Base-by-base conservation (phyloP, 1,284 basidiomycete genomes). In the Heterobasidion annosum region DNA sequence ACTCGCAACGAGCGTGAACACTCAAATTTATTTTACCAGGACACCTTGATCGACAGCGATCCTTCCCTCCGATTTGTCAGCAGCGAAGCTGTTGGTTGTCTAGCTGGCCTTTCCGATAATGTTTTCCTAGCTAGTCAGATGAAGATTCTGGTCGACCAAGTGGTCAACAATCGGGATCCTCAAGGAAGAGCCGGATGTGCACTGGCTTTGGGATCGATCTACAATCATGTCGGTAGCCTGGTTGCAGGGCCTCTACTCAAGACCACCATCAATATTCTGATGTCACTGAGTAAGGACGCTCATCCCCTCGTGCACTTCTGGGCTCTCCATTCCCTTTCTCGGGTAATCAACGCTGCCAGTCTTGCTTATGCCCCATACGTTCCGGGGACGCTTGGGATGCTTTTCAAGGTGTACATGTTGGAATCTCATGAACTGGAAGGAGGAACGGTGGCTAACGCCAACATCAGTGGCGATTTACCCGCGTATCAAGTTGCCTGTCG, bases 231-330 rank as follows among this genome's bases (percentile, higher is more conserved):
- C 37, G 97, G 97, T 13, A 92, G 94, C 40, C 77, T 99, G 18
- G 91, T 91, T 4, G 96, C 94, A 6, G 93, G 93, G 0, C 93
- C 97, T 0, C 78, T 98, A 13, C 79, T 99, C 56, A 98, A 98
- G 71, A 98, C 96, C 0, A 93, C 96, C 0, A 89, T 98, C 61
- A 95, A 98, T 64, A 88, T 99, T 54, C 76, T 98, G 49, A 93
- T 98, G 85, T 98, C 95, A 1, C 80, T 99, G 34, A 86, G 90
- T 64, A 93, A 90, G 57, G 97, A 99, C 67, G 93, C 97, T 0
- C 97, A 99, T 67, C 97, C 97, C 0, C 81, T 94, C 10, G 97
- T 98, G 4, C 95, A 99, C 69, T 98, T 89, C 66, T 94, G 89
- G 81, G 87, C 96, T 1, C 75, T 99, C 56, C 84, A 83, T 51